phyloP scores from a whole-genome alignment of 768 basidiomycete genomes.

The Polyporus arcularius region DNA sequence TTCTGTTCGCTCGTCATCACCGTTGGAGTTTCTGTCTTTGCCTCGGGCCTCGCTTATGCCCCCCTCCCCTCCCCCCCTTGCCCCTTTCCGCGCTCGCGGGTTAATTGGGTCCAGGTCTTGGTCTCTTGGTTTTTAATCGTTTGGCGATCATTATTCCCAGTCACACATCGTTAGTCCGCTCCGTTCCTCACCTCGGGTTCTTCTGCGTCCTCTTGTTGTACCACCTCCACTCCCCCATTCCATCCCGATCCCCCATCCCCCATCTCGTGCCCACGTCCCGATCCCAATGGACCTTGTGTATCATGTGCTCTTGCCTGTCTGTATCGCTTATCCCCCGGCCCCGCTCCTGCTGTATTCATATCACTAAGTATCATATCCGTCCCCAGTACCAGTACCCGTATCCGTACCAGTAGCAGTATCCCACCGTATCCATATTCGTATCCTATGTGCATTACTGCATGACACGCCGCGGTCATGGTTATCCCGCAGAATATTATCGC shows the following conservation, averaged over 20 bases:
- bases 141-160: slow-evolving; percentile 27
- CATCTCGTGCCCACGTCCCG: background rate
- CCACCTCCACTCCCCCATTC: background rate
- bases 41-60: too few species aligned
- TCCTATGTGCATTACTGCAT: too few species aligned
- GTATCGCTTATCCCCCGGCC: background rate
- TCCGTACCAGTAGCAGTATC: too few species aligned
- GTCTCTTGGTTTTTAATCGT: background rate
- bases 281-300: background rate
- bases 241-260: background rate
- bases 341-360: too few species aligned
- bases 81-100: background rate
- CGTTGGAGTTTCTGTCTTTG: background rate
- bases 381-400: too few species aligned
- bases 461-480: too few species aligned
- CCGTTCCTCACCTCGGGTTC: background rate
- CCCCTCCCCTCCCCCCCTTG: background rate
- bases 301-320: background rate
- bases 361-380: too few species aligned
- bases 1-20: background rate
- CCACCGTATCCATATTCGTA: too few species aligned
- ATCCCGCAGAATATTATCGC: too few species aligned
- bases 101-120: too few species aligned
- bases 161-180: background rate
- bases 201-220: background rate